A percentile compares a stretch with the other conserved stretches of the same genome.
Evolutionary conservation across 139 green algal species (phyloP).

Genomic region (Pedinophyceae sp.): DNA sequence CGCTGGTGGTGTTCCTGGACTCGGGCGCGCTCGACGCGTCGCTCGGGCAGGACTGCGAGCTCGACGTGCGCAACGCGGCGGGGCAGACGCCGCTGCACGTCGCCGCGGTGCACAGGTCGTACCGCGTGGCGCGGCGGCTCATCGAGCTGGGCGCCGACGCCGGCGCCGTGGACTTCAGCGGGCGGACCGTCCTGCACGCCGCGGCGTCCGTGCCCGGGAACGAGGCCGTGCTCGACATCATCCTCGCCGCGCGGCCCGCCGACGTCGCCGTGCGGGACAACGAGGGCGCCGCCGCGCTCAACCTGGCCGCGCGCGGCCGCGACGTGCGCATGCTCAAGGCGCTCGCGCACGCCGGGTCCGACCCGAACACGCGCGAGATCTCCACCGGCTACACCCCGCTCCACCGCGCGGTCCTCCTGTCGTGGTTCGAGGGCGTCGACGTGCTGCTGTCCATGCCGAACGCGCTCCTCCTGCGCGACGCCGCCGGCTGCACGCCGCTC

Average conservation of each 20-base stretch:
- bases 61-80: constrained; percentile 5
- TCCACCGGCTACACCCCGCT: constrained; percentile 7
- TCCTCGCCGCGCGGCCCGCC: constrained; percentile 5
- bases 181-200: constrained; percentile 5
- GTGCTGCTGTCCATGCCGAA: constrained; percentile 2
- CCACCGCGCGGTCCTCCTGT: constrained; percentile 10
- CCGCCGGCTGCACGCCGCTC: constrained; percentile 6
- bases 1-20: constrained; percentile 10
- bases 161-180: constrained; percentile 4
- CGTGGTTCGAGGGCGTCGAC: constrained; percentile 16
- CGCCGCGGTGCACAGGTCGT: constrained; percentile 1
- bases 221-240: constrained; percentile 7
- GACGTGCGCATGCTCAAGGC: constrained; percentile 5
- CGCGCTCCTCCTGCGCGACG: constrained; percentile 6
- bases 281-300: constrained; percentile 8
- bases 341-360: constrained; percentile 5
- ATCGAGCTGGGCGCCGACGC: constrained; percentile 14
- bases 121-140: constrained; percentile 9
- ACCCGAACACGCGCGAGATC: constrained; percentile 1
- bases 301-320: constrained; percentile 1
- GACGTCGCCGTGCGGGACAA: constrained; percentile 8
- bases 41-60: background rate
- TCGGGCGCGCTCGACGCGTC: background rate
- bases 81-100: constrained; percentile 9
- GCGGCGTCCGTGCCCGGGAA: constrained; percentile 5